A percentile compares a stretch with the other conserved stretches of the same genome.
Conservation (phyloP, 345 rosid species). For the Noccaea caerulescens region DNA sequence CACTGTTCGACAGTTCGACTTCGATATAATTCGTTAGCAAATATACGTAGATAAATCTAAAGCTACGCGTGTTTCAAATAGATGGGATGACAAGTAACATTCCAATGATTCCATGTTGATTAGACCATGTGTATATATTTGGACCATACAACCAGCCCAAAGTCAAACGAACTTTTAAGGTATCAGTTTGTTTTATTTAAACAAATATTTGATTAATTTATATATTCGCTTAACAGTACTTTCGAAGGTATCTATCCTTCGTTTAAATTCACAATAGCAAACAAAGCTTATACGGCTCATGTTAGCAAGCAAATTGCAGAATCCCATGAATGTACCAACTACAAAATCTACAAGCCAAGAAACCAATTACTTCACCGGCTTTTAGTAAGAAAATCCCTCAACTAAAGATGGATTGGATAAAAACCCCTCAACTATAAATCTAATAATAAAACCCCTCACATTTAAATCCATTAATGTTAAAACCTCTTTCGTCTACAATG, state of each 20-base stretch:
- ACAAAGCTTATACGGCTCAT: conserved; percentile 24
- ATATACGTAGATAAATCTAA: neutral
- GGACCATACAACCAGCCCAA: conserved; percentile 1
- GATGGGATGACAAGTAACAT: conserved; percentile 15
- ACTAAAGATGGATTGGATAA: too few species aligned
- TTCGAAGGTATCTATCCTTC: conserved; percentile 17
- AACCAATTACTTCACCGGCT: conserved; percentile 38
- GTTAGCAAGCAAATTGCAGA: conserved; percentile 34
- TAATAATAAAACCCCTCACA: too few species aligned
- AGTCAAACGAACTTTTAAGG: conserved; percentile 25
- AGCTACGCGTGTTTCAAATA: neutral
- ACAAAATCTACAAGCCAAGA: conserved; percentile 45
- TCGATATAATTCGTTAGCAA: neutral
- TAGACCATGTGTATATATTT: conserved; percentile 9
- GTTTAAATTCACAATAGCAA: conserved; percentile 31
- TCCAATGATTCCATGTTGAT: conserved; percentile 31
- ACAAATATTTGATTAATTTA: neutral
- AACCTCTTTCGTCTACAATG: too few species aligned
- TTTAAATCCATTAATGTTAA: too few species aligned
- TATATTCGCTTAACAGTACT: conserved; percentile 1
- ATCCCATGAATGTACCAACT: conserved; percentile 31
- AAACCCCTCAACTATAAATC: too few species aligned
- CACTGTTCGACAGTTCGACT: neutral
- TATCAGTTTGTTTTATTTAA: conserved; percentile 29
- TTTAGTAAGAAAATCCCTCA: too few species aligned